Percentiles rank a stretch among this genome's conserved stretches.
Conservation (phyloP, 2,329 filamentous ascomycete species). For the Herpotrichia juniperi region DNA sequence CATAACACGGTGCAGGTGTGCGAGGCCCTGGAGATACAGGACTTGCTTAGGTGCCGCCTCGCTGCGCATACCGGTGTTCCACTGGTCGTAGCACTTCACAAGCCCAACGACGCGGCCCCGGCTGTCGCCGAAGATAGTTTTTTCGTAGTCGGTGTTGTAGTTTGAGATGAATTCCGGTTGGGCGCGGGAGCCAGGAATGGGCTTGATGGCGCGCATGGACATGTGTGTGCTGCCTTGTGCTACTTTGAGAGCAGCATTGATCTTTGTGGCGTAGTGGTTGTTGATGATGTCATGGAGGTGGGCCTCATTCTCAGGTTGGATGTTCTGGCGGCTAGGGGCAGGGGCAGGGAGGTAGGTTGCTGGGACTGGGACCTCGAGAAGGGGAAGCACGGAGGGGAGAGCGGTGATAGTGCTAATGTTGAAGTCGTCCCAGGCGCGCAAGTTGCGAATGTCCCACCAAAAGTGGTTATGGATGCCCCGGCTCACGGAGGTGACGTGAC, state of each 20-base stretch:
- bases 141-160: constrained; percentile 59
- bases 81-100: constrained; percentile 90
- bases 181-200: constrained; percentile 53
- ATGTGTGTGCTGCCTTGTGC: constrained; percentile 72
- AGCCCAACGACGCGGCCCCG: constrained; percentile 75
- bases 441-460: constrained; percentile 94
- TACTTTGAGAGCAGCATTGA: constrained; percentile 82
- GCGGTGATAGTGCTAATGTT: constrained; percentile 72
- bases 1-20: constrained; percentile 89
- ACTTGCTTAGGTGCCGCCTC: constrained; percentile 85
- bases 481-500: constrained; percentile 73
- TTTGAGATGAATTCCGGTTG: constrained; percentile 71
- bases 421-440: constrained; percentile 84
- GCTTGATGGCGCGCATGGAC: constrained; percentile 50
- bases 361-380: constrained; percentile 69
- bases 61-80: constrained; percentile 92
- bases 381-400: constrained; percentile 73
- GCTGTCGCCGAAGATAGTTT: constrained; percentile 54
- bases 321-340: constrained; percentile 59
- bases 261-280: constrained; percentile 80
- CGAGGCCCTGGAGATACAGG: constrained; percentile 84
- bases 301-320: constrained; percentile 78
- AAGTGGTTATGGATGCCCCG: constrained; percentile 79
- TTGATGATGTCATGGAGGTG: constrained; percentile 78
- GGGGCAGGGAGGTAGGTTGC: constrained; percentile 63